Base-by-base conservation (phyloP, 768 basidiomycete species). In the Mrakia frigida region DNA sequence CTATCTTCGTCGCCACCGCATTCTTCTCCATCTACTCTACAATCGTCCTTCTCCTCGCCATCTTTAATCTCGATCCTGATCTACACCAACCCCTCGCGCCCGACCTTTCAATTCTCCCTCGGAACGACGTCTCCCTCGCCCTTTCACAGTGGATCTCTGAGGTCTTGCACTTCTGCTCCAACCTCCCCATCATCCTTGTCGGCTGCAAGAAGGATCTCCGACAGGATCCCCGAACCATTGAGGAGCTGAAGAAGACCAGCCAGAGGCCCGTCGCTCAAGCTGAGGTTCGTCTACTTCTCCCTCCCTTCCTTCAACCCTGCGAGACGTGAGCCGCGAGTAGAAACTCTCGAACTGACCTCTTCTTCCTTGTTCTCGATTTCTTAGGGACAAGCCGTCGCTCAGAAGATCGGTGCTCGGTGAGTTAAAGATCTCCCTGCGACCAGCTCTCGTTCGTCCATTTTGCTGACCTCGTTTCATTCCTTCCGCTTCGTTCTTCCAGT, bases 121-220 rank as follows among this genome's bases (percentile, higher is more conserved):
- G 65, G 50, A 11, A 50, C 59, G 52, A 31, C 31, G 28, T 21
- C 43, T 18, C 56, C 2, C 31, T 63, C 37, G 0, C 41, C 46
- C 4, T 68, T 63, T 69, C 80, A 31, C 80, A 98, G 94, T 99
- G 96, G 96, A 96, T 98, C 82, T 92, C 94, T 53, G 96, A 99
- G 83, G 95, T 99, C 60, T 91, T 93, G 88, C 97, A 98, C 85
- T 97, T 98, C 85, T 98, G 96, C 84, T 88, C 91, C 13, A 91
- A 91, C 70, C 86, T 98, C 63, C 97, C 97, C 68, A 91, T 97
- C 86, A 93, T 99, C 82, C 91, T 99, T 76, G 95, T 99, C 79
- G 97, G 93, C 23, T 97, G 93, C 89, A 98, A 98, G 90, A 98
- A 95, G 88, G 97, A 99, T 85, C 88, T 99, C 78, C 87, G 96